Base-by-base conservation (phyloP, 1,284 basidiomycete genomes). In the Earliella scabrosa region DNA sequence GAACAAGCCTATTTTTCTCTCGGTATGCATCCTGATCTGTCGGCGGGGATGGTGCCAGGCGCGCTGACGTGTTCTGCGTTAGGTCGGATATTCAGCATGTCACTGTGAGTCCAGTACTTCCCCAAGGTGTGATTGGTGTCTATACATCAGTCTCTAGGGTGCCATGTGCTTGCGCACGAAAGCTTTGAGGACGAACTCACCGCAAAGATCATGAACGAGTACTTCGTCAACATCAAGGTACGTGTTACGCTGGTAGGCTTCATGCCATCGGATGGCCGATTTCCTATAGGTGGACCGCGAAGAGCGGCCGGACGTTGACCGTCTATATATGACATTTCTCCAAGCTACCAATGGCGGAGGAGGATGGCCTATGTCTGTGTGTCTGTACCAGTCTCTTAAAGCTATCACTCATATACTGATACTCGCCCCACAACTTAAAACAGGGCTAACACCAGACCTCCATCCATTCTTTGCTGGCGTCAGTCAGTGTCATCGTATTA, bases 311-410 rank as follows among this genome's bases (percentile, higher is more conserved):
- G 78, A 79, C 56, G 76, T 80, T 6, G 78, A 80, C 59, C 61
- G 75, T 23, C 57, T 78, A 23, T 80, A 79, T 61, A 80, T 80
- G 78, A 73, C 68, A 2, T 78, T 76, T 66, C 66, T 80, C 2
- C 76, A 78, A 63, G 75, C 76, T 1, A 75, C 72, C 0, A 67
- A 68, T 14, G 76, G 77, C 18, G 68, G 76, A 6, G 77, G 77
- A 4, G 77, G 77, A 8, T 79, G 78, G 78, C 78, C 78, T 0
- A 71, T 80, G 70, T 76, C 73, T 13, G 75, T 77, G 51, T 71
- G 69, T 70, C 26, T 50, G 69, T 56, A 13, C 8, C 4, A 21
- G 1, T 27, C 5, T 11, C 36, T 9, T 23, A 4, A 21, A 10
- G 7, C 16, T 18, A 40, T 4, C 21, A 4, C 21, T 40, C n/a